A percentile compares a stretch with the other conserved stretches of the same genome.
These are phyloP conservation scores for Fusarium succisae DNA, from an alignment of 2,329 filamentous ascomycete genomes.

Conservation along the genomic window DNA sequence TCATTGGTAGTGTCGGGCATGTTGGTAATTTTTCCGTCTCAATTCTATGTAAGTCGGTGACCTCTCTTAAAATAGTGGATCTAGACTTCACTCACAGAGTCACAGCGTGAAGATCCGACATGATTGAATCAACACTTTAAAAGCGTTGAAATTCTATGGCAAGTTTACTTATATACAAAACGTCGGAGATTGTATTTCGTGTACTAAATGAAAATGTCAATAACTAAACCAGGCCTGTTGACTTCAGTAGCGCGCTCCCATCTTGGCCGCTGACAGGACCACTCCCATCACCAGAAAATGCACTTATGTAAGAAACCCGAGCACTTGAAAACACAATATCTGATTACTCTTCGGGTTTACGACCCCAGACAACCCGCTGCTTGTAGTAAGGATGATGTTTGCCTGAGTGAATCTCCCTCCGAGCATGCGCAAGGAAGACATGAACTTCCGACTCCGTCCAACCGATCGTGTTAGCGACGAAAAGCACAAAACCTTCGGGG, in stretches of 20 bases:
- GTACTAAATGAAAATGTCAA: background rate
- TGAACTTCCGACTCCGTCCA: slow-evolving; percentile 6
- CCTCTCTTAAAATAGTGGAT: background rate
- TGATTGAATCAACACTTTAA: background rate
- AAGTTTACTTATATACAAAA: fast-evolving
- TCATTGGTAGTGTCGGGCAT: background rate
- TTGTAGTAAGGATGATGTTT: slow-evolving; percentile 7
- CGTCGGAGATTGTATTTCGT: background rate
- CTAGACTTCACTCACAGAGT: background rate
- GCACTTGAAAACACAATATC: fast-evolving
- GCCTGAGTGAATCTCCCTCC: background rate
- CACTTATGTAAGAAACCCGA: background rate
- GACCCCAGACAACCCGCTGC: slow-evolving; percentile 5
- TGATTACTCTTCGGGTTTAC: background rate
- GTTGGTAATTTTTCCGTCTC: background rate
- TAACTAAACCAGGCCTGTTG: background rate
- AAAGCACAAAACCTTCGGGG: slow-evolving; percentile 3
- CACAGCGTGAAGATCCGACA: background rate
- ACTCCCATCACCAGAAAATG: background rate
- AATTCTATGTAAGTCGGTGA: fast-evolving
- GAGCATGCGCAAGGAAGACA: slow-evolving; percentile 5
- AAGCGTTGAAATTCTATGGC: fast-evolving
- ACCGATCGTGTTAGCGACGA: slow-evolving; percentile 8
- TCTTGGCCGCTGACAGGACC: background rate
- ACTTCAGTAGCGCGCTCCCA: background rate